Conservation (phyloP, 805 yeast genomes). For the Schwanniomyces yamadae region DNA sequence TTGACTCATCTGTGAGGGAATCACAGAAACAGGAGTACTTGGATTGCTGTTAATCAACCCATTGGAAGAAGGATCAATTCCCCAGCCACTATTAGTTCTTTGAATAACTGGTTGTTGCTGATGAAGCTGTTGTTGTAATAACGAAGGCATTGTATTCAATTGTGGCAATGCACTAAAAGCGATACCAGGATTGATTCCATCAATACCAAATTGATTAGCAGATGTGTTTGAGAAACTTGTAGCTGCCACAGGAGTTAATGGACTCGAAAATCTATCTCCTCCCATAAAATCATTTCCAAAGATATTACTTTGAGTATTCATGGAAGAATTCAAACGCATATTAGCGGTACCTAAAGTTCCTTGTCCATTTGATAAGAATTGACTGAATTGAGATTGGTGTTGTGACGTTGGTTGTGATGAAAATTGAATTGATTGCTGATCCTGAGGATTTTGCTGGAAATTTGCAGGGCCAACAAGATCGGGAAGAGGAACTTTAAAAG, state of each 20-base stretch:
- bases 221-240: slow-evolving; percentile 9
- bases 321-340: slow-evolving; percentile 19
- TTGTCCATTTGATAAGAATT: slow-evolving; percentile 22
- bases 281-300: slow-evolving; percentile 25
- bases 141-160: slow-evolving; percentile 28
- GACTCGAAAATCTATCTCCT: slow-evolving; percentile 18
- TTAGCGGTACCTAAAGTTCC: slow-evolving; percentile 27
- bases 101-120: slow-evolving; percentile 31
- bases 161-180: slow-evolving; percentile 14
- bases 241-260: slow-evolving; percentile 11
- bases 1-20: slow-evolving; percentile 25
- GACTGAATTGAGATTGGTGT: slow-evolving; percentile 27
- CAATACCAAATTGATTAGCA: slow-evolving; percentile 27
- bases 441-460: neutral
- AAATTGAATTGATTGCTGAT: slow-evolving; percentile 1
- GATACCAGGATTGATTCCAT: slow-evolving; percentile 15
- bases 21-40: slow-evolving; percentile 25
- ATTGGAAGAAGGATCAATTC: slow-evolving; percentile 21
- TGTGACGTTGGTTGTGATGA: slow-evolving; percentile 5
- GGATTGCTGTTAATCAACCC: slow-evolving; percentile 23
- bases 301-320: slow-evolving; percentile 16
- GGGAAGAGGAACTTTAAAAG: slow-evolving; percentile 63
- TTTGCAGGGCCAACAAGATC: slow-evolving; percentile 9
- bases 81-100: slow-evolving; percentile 41
- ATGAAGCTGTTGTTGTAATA: slow-evolving; percentile 33